Base-by-base conservation (phyloP, 768 basidiomycete species). In the Mycena chlorophos region DNA sequence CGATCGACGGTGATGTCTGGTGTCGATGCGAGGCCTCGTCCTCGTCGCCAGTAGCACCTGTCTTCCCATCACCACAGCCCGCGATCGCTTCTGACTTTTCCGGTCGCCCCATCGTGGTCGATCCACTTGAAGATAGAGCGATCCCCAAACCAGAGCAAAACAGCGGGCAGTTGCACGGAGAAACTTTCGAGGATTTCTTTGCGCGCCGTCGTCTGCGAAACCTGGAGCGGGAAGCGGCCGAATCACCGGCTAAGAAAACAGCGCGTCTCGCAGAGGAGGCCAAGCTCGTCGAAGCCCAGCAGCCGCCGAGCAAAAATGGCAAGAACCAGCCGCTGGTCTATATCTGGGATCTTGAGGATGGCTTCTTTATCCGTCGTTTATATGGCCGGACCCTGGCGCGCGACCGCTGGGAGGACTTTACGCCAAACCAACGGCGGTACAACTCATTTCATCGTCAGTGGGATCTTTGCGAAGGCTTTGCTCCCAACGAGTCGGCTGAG, bases 331-430 rank as follows among this genome's bases (percentile, higher is more conserved):
- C 56, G 39, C 39, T 49, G 22, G 60, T 61, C 5, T 57, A 52
- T 27, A 57, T 61, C 14, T 61, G 60, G 60, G 60, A 61, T 30
- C 49, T 47, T 39, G 55, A 54, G 34, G 49, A 57, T 16, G 51
- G 51, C 42, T 61, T 61, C 49, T 43, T 54, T 28, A 51, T 61
- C 38, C 52, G 56, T 28, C 49, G 50, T 17, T 42, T 45, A 10
- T 57, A 5, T 45, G 53, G 53, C 47, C 56, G 60, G 16, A 31
- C 3, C 4, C 25, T 51, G 10, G 56, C 54, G 8, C 40, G 29
- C 37, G 49, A 52, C 22, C 42, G 42, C 34, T 61, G 60, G 53
- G 55, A 61, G 12, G 50, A 58, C n/a, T 61, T 57, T 31, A 49
- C 54, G 5, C 49, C 49, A 20, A 42, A 23, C 20, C 60, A 61